A percentile compares a stretch with the other conserved stretches of the same genome.
These are phyloP conservation scores for Stachybotrys elegans DNA, from an alignment of 2,329 filamentous ascomycete species.

Conservation along the genomic window DNA sequence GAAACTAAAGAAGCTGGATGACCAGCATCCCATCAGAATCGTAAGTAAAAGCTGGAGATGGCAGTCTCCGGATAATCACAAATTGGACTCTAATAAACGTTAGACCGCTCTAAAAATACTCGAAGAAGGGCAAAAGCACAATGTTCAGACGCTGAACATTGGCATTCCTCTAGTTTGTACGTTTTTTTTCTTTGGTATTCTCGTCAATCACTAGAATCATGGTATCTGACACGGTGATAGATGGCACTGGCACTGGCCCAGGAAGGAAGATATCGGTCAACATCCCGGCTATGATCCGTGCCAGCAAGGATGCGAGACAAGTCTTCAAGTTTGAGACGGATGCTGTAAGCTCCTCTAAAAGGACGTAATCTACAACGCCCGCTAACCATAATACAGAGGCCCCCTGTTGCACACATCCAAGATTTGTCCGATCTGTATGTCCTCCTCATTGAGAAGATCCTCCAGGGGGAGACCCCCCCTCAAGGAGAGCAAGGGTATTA, in stretches of 20 bases:
- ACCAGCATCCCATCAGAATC: slow-evolving; percentile 19
- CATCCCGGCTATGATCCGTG: slow-evolving; percentile 22
- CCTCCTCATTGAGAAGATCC: slow-evolving; percentile 20
- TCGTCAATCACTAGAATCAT: background rate
- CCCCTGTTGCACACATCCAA: slow-evolving; percentile 21
- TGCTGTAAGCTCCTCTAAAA: slow-evolving; percentile 16
- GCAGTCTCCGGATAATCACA: background rate
- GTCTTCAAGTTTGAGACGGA: slow-evolving; percentile 28
- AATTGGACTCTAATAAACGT: background rate
- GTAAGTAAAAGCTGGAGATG: slow-evolving; percentile 14
- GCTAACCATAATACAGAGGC: slow-evolving; percentile 14
- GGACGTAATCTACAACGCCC: background rate
- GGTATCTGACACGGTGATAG: slow-evolving; percentile 12
- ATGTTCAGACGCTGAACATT: slow-evolving; percentile 24
- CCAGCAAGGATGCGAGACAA: slow-evolving; percentile 19
- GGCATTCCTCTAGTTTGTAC: slow-evolving; percentile 22
- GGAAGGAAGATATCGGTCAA: slow-evolving; percentile 27
- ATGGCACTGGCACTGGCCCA: slow-evolving; percentile 26
- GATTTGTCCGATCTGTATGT: slow-evolving; percentile 25
- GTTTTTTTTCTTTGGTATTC: slow-evolving; percentile 1
- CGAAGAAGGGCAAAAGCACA: slow-evolving; percentile 20
- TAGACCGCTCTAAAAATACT: slow-evolving; percentile 23
- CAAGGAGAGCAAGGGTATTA: slow-evolving; percentile 27
- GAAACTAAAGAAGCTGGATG: slow-evolving; percentile 21
- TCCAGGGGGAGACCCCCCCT: slow-evolving; percentile 19